phyloP scores from a whole-genome alignment of 2,329 filamentous ascomycete genomes.

The Aaosphaeria arxii region DNA sequence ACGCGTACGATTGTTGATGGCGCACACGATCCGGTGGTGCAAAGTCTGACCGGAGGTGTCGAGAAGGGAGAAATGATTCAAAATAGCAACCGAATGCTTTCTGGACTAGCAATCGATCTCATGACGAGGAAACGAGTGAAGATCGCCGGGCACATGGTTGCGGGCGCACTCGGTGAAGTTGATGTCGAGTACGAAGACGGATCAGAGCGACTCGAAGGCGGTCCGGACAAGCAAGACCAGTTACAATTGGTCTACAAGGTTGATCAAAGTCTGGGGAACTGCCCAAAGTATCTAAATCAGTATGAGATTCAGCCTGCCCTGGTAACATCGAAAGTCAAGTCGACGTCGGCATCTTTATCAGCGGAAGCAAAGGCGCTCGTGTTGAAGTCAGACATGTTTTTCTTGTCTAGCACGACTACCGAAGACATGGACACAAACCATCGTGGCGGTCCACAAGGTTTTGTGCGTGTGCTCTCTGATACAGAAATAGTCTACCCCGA shows the following conservation, averaged over 20 bases:
- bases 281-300: conserved; percentile 82
- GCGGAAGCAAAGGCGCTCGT: conserved; percentile 59
- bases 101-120: conserved; percentile 62
- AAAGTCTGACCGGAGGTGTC: conserved; percentile 53
- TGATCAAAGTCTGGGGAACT: conserved; percentile 73
- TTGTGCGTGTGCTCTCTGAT: conserved; percentile 66
- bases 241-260: conserved; percentile 65
- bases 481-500: conserved; percentile 71
- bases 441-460: conserved; percentile 71
- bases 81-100: conserved; percentile 51
- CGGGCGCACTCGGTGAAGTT: conserved; percentile 52
- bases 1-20: conserved; percentile 61
- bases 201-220: conserved; percentile 15
- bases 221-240: conserved; percentile 25
- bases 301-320: conserved; percentile 59
- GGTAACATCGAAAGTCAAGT: conserved; percentile 53
- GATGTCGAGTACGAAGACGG: conserved; percentile 24
- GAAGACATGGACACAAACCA: conserved; percentile 80
- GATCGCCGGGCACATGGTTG: conserved; percentile 66
- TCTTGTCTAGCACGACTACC: conserved; percentile 65
- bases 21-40: conserved; percentile 66
- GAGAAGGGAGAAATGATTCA: conserved; percentile 45
- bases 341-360: conserved; percentile 49
- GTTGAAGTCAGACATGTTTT: conserved; percentile 68
- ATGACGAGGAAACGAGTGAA: conserved; percentile 70